Conservation (phyloP, 148 eudicot genomes). For the Rhododendron mucronatum region DNA sequence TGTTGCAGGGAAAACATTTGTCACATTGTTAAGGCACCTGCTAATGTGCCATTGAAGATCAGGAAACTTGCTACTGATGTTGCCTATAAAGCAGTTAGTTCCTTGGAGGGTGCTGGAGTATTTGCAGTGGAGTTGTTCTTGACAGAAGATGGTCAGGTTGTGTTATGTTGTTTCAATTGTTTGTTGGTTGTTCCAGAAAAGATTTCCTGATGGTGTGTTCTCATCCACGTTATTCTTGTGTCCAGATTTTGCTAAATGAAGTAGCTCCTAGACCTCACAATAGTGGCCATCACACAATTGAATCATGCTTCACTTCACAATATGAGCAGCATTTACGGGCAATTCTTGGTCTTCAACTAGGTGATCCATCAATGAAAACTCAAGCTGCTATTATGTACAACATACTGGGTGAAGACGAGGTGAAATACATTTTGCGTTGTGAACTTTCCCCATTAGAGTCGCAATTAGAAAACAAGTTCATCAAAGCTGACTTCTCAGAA, state of each 20-base stretch:
- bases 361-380: constrained; percentile 93
- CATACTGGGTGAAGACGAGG: constrained; percentile 97
- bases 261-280: constrained; percentile 70
- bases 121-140: constrained; percentile 91
- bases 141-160: constrained; percentile 82
- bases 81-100: constrained; percentile 72
- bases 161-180: neutral
- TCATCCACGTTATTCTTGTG: constrained; percentile 4
- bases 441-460: neutral
- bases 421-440: constrained; percentile 15
- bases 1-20: constrained; percentile 1
- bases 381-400: constrained; percentile 92
- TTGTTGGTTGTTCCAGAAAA: neutral
- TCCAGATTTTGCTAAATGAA: constrained; percentile 51
- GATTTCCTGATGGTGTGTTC: neutral
- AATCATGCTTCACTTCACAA: constrained; percentile 87
- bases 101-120: constrained; percentile 95
- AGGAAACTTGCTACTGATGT: constrained; percentile 73
- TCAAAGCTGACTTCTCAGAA: neutral
- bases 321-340: constrained; percentile 95
- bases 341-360: constrained; percentile 90
- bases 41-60: constrained; percentile 73
- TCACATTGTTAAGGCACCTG: constrained; percentile 61
- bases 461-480: neutral
- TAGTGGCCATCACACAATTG: constrained; percentile 98